Evolutionary conservation across 495 filamentous ascomycete species (phyloP).

Genomic region (Venustampulla echinocandica): DNA sequence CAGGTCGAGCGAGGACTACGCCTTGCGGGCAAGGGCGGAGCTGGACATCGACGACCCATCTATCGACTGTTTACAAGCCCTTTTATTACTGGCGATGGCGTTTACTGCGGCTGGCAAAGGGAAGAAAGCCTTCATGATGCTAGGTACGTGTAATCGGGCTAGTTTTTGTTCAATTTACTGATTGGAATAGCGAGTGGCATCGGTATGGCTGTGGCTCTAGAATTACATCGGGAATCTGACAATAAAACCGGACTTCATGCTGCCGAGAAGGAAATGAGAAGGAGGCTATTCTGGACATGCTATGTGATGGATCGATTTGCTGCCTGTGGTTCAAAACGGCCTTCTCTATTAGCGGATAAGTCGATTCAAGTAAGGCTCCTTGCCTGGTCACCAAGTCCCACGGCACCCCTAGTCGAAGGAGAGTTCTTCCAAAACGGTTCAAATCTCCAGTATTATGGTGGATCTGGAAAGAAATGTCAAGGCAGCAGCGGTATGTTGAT

Average conservation of each 20-base stretch:
- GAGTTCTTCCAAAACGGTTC: constrained; percentile 60
- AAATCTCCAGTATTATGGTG: constrained; percentile 29
- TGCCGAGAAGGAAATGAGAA: constrained; percentile 61
- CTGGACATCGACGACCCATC: constrained; percentile 73
- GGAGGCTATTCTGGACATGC: constrained; percentile 74
- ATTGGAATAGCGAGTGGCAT: constrained; percentile 57
- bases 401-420: constrained; percentile 42
- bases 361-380: constrained; percentile 65
- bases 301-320: constrained; percentile 77
- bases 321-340: constrained; percentile 68
- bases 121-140: constrained; percentile 77
- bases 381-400: constrained; percentile 28
- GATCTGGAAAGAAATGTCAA: constrained; percentile 56
- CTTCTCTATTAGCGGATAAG: constrained; percentile 65
- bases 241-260: constrained; percentile 34
- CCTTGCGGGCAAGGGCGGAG: constrained; percentile 53
- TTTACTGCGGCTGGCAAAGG: constrained; percentile 70
- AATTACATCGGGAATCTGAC: constrained; percentile 64
- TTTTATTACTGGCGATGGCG: constrained; percentile 66
- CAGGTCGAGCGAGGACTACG: constrained; percentile 54
- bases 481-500: constrained; percentile 63
- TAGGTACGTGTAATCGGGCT: constrained; percentile 43
- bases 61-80: constrained; percentile 63
- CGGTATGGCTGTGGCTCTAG: constrained; percentile 71
- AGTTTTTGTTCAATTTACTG: constrained; percentile 5